Evolutionary conservation across 1,139 yeast genomes (phyloP), one percentile per base, ranked within the genome.

Genomic region (Yamadazyma buinensis): DNA sequence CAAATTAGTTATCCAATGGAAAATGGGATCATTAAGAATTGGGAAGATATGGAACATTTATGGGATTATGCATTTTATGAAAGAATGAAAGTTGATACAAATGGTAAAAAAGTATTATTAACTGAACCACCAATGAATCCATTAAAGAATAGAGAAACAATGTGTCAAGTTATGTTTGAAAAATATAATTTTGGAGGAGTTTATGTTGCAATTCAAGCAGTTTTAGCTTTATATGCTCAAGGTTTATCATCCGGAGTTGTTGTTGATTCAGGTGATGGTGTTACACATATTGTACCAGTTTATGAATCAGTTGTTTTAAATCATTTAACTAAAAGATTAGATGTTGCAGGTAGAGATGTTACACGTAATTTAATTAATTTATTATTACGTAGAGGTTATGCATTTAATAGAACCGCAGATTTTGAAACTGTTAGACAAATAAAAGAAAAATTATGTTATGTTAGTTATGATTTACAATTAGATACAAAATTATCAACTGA

Each of bases 111-210:
- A 61, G 77, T 92, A 30, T 70, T 92, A 48, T 70, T 92, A 44
- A 92, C 98, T 2, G 98, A 92, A 64, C 97, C 98, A 13, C 98
- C 98, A 44, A 84, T 92, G 94, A 92, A 92, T 58, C 98, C 98
- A 19, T 65, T 87, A 51, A 85, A 85, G 54, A 92, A 92, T 59
- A 75, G 97, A 57, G 96, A 90, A 60, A 77, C 77, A 39, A 90
- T 92, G 97, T 90, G 95, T 55, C 92, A 86, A 48, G 94, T 88
- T 23, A 94, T 92, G 98, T 88, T 92, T 66, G 97, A 92, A 60
- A 85, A 86, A 58, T 92, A 92, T 60, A 83, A 84, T 43, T 92
- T 92, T 61, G 94, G 94, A 30, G 97, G 97, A 18, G 97, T 92
- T 20, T 92, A 92, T 52, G 98, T 92, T 28, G 97, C 98, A 13